Evolutionary conservation across 2,329 filamentous ascomycete species (phyloP), one percentile per base, ranked within the genome.

Genomic region (Chaetomium sp.): DNA sequence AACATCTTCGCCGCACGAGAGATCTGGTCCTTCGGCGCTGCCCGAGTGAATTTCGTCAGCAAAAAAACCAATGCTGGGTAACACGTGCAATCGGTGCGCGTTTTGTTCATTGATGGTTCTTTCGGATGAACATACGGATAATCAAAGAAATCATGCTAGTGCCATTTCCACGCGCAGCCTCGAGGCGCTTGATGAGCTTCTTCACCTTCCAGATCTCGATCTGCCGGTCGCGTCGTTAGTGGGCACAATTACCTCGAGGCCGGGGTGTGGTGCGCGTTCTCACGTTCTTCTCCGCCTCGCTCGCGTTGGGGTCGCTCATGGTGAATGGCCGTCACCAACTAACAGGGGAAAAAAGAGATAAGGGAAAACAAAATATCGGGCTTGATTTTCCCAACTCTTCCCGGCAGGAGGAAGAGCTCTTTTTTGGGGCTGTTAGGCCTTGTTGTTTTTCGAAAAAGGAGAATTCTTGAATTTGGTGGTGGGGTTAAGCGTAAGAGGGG

Each of bases 141-240:
- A 99, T 96, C 75, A 99, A 84, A 62, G 92, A 97, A 76, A 99
- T 99, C 94, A 99, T 99, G 79, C 87, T 92, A 62, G 94, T 99
- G 78, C 94, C 94, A 84, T 99, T 99, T 72, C 94, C 94, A 72
- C 95, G 84, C 66, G 95, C 95, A 61, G 90, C 88, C 76, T 97
- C 94, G 68, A 99, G 89, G 68, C 94, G 89, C 79, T 97, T 99
- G 78, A 99, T 96, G 71, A 99, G 80, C 81, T 99, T 99, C 84
- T 99, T 99, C 71, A 99, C 91, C 87, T 99, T 96, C 89, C 88
- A 91, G 78, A 86, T 87, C 76, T 87, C 84, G 68, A 87, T 87
- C 81, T 84, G 64, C 38, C 12, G 52, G 42, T 32, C 27, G 19
- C 8, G 7, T 43, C 10, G 52, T 63, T 55, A 66, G 60, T 58